These are phyloP conservation scores for Populus hybrid DNA, from an alignment of 441 rosid genomes.

Conservation along the genomic window DNA sequence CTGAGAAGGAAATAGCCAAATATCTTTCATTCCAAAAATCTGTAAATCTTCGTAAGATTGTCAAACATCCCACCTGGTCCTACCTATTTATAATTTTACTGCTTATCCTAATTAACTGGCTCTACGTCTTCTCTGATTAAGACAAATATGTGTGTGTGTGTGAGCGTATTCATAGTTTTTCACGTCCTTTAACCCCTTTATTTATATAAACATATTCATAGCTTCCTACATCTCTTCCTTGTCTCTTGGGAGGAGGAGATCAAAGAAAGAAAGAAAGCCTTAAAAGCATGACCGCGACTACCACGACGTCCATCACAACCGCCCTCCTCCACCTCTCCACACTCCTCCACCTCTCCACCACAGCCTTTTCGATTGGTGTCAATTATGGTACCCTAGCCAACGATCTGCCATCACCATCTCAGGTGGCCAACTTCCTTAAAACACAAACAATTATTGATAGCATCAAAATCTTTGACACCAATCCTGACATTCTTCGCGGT, in stretches of 20 bases:
- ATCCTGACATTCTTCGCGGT: constrained; percentile 59
- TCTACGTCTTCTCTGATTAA: not conserved
- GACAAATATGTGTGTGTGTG: no score
- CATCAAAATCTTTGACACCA: constrained; percentile 63
- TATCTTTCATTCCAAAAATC: not conserved
- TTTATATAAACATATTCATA: not conserved
- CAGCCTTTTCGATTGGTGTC: constrained; percentile 47
- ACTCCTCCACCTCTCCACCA: constrained; percentile 19
- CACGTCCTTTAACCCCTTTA: not conserved
- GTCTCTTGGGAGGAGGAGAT: not conserved
- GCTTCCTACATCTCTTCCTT: not conserved
- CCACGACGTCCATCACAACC: constrained; percentile 11
- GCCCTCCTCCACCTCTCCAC: constrained; percentile 16
- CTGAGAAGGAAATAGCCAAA: not conserved
- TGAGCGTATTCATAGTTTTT: no score
- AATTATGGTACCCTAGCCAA: constrained; percentile 72
- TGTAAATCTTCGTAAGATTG: not conserved
- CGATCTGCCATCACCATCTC: constrained; percentile 67
- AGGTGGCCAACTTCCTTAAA: constrained; percentile 61
- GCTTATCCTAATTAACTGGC: not conserved
- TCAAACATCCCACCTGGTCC: not conserved
- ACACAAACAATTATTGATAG: constrained; percentile 54
- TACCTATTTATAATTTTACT: not conserved
- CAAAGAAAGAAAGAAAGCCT: not conserved
- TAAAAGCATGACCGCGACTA: constrained; percentile 16